Base-by-base conservation (phyloP, 2,329 filamentous ascomycete species). In the Nothomitra cinnamomea region DNA sequence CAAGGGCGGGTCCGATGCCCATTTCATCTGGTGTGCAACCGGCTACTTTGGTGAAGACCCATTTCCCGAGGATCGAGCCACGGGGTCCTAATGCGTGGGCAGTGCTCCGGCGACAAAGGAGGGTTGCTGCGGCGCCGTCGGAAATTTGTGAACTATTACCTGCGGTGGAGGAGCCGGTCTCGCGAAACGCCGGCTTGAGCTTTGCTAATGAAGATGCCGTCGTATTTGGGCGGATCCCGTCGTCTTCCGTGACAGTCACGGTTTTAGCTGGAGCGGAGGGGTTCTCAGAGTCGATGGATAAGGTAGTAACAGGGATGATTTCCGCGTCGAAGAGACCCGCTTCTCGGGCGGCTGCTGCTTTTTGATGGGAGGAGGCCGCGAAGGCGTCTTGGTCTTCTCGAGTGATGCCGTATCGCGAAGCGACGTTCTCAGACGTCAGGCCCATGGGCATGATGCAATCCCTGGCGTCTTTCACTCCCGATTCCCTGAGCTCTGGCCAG, bases 81-180 rank as follows among this genome's bases (percentile, higher is more conserved):
- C 10, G 28, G 4, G 10, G 28, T 17, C 50, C 50, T 3, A 42
- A 12, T 8, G 50, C 22, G 15, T 40, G 15, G 19, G 50, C 50
- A 8, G 25, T 42, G 12, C 25, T 42, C 35, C 50, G 50, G 24
- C 50, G 50, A 24, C 19, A 21, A 10, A 52, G 19, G 19, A 42
- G 15, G 8, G 35, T 17, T 3, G 50, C 50, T 17, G 50, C 17
- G 3, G 50, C 50, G 50, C 50, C 50, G 35, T 52, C 50, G 6
- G 24, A 25, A 3, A 52, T 40, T 25, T 52, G 50, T 4, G 47
- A 62, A 57, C 59, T 61, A 17, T 52, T 52, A 5, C 50, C 50
- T 19, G 50, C 50, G n/a, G 50, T 52, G 22, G 17, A 19, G 50
- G 25, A 21, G 22, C 50, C 50, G 3, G 36, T 19, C 12, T 40